Evolutionary conservation across 2,329 filamentous ascomycete species (phyloP).

Genomic region (Penicillium sp.): DNA sequence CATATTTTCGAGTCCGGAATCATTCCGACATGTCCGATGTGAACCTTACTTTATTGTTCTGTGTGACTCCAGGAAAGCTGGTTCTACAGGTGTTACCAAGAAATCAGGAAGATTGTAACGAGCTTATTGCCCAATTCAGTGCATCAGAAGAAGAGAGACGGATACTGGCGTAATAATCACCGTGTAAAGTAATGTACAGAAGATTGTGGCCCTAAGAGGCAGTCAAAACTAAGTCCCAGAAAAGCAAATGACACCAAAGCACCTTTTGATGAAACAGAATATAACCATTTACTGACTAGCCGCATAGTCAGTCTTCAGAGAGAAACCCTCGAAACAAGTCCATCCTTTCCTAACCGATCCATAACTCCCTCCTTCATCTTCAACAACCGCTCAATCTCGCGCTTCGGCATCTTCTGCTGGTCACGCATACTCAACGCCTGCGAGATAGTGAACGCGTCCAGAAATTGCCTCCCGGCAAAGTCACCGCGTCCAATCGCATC

Average conservation of each 20-base stretch:
- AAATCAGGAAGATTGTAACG: neutral
- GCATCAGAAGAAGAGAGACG: neutral
- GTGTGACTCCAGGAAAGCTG: neutral
- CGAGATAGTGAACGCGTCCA: conserved; percentile 56
- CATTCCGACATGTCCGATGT: neutral
- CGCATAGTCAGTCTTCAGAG: conserved; percentile 13
- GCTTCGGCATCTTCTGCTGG: conserved; percentile 38
- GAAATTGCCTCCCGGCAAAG: conserved; percentile 48
- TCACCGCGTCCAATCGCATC: conserved; percentile 50
- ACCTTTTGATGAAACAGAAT: neutral
- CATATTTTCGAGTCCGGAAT: neutral
- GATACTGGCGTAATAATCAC: neutral
- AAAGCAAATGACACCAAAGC: neutral
- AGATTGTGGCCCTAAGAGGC: neutral
- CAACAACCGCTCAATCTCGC: conserved; percentile 51
- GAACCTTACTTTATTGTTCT: neutral
- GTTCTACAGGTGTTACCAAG: neutral
- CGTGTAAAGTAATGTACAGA: neutral
- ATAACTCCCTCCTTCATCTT: conserved; percentile 51
- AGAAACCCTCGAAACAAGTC: conserved; percentile 35
- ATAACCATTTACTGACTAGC: neutral
- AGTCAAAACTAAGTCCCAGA: neutral
- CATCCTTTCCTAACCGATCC: conserved; percentile 41
- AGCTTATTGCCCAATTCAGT: neutral
- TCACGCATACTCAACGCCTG: conserved; percentile 55